Conservation (phyloP, 2,329 filamentous ascomycete genomes). For the Alternaria longipes region DNA sequence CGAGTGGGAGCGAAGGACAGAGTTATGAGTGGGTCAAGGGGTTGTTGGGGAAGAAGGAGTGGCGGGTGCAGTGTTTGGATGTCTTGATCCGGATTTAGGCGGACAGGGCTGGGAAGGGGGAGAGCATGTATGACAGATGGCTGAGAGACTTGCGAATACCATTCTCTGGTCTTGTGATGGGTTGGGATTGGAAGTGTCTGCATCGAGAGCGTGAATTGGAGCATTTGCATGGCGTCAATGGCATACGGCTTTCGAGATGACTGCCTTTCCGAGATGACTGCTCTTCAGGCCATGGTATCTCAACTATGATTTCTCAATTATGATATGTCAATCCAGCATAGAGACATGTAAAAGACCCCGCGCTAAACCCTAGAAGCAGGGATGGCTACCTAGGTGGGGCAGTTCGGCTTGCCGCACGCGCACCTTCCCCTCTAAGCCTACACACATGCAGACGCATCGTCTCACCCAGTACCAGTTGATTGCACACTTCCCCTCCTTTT, state of each 20-base stretch:
- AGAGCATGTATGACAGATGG: too few relatives aligned
- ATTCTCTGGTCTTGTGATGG: neutral
- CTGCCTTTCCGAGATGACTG: neutral
- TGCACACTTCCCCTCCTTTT: conserved; percentile 16
- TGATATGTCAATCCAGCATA: neutral
- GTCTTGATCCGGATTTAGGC: conserved; percentile 75
- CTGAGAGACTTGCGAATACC: neutral
- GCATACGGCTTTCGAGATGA: neutral
- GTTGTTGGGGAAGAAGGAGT: conserved; percentile 82
- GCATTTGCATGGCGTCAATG: conserved; percentile 37
- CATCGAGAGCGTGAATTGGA: conserved; percentile 27
- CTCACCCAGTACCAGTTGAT: conserved; percentile 29
- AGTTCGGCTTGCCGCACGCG: conserved; percentile 18
- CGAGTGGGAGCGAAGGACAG: conserved; percentile 72
- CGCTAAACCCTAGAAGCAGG: conserved; percentile 22
- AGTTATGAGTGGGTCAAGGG: conserved; percentile 79
- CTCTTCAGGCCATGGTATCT: neutral
- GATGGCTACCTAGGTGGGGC: conserved; percentile 26
- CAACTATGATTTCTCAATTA: neutral
- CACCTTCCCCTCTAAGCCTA: conserved; percentile 28
- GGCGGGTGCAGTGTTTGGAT: conserved; percentile 91
- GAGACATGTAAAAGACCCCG: conserved; percentile 17
- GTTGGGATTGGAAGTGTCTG: conserved; percentile 12
- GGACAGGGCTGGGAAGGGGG: neutral
- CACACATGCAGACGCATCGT: conserved; percentile 15